phyloP scores from a whole-genome alignment of 2,329 filamentous ascomycete species.

The Ramichloridium luteum region DNA sequence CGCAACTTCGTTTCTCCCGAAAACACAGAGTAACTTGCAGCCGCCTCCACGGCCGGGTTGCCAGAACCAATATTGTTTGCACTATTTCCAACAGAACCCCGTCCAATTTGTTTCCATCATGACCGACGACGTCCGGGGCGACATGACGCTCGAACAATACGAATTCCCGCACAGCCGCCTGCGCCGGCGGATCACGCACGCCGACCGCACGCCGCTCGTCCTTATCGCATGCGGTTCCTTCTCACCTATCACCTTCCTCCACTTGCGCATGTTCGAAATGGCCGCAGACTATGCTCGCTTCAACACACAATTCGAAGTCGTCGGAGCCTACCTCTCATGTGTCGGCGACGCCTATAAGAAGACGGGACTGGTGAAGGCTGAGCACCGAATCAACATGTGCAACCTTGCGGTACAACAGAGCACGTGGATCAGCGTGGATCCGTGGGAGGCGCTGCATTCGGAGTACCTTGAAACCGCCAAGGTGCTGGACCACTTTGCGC shows the following conservation, averaged over 20 bases:
- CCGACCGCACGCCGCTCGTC: slow-evolving; percentile 49
- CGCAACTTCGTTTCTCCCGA: too few species aligned
- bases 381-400: slow-evolving; percentile 76
- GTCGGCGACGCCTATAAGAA: slow-evolving; percentile 70
- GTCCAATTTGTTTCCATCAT: slow-evolving; percentile 7
- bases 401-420: slow-evolving; percentile 65
- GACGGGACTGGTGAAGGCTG: slow-evolving; percentile 59
- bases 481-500: slow-evolving; percentile 80
- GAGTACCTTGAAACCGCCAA: slow-evolving; percentile 80
- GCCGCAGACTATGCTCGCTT: slow-evolving; percentile 67
- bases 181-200: slow-evolving; percentile 42
- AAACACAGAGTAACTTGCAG: too few species aligned
- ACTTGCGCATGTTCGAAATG: slow-evolving; percentile 82
- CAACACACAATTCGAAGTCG: slow-evolving; percentile 66
- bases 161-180: slow-evolving; percentile 50
- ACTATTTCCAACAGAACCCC: neutral
- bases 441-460: slow-evolving; percentile 76
- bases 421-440: slow-evolving; percentile 72
- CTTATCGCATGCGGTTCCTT: slow-evolving; percentile 55
- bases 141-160: slow-evolving; percentile 38
- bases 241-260: slow-evolving; percentile 44
- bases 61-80: neutral
- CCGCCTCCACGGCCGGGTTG: too few species aligned
- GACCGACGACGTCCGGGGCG: slow-evolving; percentile 15
- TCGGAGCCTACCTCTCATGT: slow-evolving; percentile 76